Conservation (phyloP, 2,329 filamentous ascomycete genomes). For the Truncatella angustata region DNA sequence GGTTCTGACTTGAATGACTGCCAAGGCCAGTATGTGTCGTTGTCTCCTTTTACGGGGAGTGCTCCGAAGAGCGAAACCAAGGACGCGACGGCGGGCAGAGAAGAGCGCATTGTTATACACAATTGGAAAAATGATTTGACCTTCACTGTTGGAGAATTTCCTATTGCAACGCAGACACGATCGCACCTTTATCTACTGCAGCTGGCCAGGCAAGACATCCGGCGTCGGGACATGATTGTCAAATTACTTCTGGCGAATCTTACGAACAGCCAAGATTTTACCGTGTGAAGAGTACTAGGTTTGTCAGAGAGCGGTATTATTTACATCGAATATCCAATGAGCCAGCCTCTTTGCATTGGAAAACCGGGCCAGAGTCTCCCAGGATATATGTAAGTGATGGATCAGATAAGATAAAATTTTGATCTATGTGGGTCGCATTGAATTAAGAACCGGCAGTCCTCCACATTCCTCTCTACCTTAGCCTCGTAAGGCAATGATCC, state of each 20-base stretch:
- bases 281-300: too few species aligned
- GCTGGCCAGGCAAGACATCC: too few species aligned
- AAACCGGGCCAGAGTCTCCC: background rate
- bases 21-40: conserved; percentile 17
- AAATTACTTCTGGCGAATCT: too few species aligned
- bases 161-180: too few species aligned
- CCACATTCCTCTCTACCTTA: background rate
- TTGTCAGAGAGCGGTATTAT: too few species aligned
- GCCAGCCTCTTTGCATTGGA: too few species aligned
- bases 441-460: background rate
- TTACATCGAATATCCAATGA: too few species aligned
- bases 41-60: background rate
- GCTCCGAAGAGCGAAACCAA: conserved; percentile 2
- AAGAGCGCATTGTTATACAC: too few species aligned
- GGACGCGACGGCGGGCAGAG: background rate
- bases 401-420: conserved; percentile 10
- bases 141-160: too few species aligned
- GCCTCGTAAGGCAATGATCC: background rate
- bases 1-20: conserved; percentile 19
- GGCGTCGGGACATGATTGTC: background rate
- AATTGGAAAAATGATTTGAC: too few species aligned
- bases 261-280: too few species aligned
- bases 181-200: too few species aligned
- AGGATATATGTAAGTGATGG: background rate
- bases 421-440: conserved; percentile 2